Evolutionary conservation across 1,139 yeast genomes (phyloP).

Genomic region (Taphrina pruni): DNA sequence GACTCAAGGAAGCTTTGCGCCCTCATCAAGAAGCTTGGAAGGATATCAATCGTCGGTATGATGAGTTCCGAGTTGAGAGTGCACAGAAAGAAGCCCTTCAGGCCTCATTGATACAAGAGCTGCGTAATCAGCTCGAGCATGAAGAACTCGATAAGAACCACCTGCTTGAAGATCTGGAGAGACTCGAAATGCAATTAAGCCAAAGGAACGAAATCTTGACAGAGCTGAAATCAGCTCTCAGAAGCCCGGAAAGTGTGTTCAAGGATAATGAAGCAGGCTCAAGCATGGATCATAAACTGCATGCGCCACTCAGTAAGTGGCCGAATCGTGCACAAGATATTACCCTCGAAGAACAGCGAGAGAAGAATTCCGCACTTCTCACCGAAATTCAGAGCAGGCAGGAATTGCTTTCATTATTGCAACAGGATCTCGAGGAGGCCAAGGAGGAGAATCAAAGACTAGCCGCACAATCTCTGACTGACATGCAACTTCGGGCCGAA

Average conservation of each 20-base stretch:
- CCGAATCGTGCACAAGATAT: neutral
- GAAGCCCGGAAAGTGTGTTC: neutral
- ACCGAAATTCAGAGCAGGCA: conserved; percentile 19
- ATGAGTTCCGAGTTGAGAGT: neutral
- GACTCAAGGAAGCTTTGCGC: conserved; percentile 18
- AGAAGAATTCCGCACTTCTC: conserved; percentile 9
- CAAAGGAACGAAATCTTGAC: conserved; percentile 1
- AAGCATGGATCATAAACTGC: neutral
- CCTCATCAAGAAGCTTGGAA: conserved; percentile 36
- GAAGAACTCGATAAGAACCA: neutral
- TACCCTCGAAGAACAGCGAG: neutral
- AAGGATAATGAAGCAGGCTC: neutral
- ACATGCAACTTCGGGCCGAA: neutral
- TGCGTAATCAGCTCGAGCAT: neutral
- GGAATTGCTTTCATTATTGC: conserved; percentile 4
- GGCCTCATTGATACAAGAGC: neutral
- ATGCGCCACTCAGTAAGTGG: neutral
- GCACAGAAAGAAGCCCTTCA: neutral
- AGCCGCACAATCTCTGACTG: neutral
- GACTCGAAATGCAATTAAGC: neutral
- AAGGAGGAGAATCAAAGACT: neutral
- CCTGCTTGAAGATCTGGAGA: neutral
- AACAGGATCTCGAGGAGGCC: conserved; percentile 30
- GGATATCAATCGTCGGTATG: conserved; percentile 21
- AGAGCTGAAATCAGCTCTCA: neutral